These are phyloP conservation scores for Tolypocladium tropicale DNA, from an alignment of 2,329 filamentous ascomycete genomes.

Conservation along the genomic window DNA sequence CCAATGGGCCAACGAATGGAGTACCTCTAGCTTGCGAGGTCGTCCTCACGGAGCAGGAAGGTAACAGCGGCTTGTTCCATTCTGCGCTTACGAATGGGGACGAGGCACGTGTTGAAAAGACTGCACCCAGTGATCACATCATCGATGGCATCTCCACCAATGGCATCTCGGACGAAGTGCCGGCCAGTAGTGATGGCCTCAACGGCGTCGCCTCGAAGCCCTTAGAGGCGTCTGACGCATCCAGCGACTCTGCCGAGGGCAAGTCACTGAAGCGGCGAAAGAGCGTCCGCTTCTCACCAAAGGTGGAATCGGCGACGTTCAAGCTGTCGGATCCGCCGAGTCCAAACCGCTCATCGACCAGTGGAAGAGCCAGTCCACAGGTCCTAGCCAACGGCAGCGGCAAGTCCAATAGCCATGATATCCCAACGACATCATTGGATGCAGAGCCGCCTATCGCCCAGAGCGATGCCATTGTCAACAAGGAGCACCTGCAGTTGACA, in stretches of 20 bases:
- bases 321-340: slow-evolving; percentile 40
- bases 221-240: slow-evolving; percentile 6
- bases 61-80: not conserved
- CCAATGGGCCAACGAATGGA: not conserved
- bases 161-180: not conserved
- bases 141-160: not conserved
- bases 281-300: slow-evolving; percentile 61
- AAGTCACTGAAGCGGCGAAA: slow-evolving; percentile 37
- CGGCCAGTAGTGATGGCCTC: not conserved
- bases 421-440: not conserved
- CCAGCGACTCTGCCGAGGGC: slow-evolving; percentile 10
- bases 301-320: slow-evolving; percentile 55
- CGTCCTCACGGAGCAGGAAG: not conserved
- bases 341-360: slow-evolving; percentile 21
- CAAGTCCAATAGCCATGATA: slow-evolving; percentile 6
- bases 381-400: slow-evolving; percentile 7
- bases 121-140: not conserved
- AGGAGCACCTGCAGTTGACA: slow-evolving; percentile 85
- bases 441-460: not conserved
- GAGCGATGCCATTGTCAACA: slow-evolving; percentile 28
- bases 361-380: slow-evolving; percentile 10
- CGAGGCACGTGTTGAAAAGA: not conserved
- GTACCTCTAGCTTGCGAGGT: not conserved
- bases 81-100: not conserved
- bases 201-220: not conserved